These are phyloP conservation scores for Solioccasus polychromus DNA, from an alignment of 768 basidiomycete species.

Conservation along the genomic window DNA sequence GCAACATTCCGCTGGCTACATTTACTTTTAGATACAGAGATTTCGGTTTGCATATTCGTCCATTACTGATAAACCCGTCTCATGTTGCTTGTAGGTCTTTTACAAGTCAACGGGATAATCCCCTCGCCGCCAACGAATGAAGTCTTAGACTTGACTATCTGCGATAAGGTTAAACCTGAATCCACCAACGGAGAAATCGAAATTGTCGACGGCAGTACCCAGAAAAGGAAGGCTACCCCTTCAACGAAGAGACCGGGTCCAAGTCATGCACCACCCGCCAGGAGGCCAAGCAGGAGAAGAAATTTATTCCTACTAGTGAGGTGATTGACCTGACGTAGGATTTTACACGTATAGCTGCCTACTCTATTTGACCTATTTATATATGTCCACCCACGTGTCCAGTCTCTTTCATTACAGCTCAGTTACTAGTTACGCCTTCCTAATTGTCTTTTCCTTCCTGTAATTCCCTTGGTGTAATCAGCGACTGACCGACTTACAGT, in stretches of 20 bases:
- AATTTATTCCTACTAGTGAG: constrained; percentile 14
- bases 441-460: background rate
- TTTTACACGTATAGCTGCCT: background rate
- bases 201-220: constrained; percentile 1
- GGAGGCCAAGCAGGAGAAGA: constrained; percentile 29
- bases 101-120: constrained; percentile 28
- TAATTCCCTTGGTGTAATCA: no score
- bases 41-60: constrained; percentile 14
- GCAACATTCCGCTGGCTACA: constrained; percentile 16
- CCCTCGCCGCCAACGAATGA: constrained; percentile 14
- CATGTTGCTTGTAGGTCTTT: constrained; percentile 15
- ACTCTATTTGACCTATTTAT: background rate
- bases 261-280: constrained; percentile 10
- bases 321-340: constrained; percentile 32
- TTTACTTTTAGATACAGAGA: constrained; percentile 33
- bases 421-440: background rate
- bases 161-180: constrained; percentile 9
- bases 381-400: background rate
- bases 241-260: constrained; percentile 4
- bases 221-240: background rate
- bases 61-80: background rate
- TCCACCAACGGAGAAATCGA: constrained; percentile 5
- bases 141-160: constrained; percentile 23
- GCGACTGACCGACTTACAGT: no score
- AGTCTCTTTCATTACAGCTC: background rate